Conservation (phyloP, 331 rosid species). For the Ulmus americana region DNA sequence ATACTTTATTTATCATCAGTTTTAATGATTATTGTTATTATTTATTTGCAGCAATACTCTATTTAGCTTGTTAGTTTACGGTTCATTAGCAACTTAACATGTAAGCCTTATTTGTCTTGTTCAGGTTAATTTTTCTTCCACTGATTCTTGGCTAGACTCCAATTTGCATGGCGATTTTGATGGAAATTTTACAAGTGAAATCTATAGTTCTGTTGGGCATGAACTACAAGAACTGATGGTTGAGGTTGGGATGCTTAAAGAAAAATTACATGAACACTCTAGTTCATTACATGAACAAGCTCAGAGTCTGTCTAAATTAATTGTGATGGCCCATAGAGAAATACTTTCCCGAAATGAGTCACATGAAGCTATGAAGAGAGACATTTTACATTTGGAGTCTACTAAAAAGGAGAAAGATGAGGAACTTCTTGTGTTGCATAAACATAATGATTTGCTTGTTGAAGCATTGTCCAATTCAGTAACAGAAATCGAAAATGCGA, state of each 20-base stretch:
- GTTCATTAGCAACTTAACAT: slow-evolving; percentile 12
- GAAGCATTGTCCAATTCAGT: slow-evolving; percentile 57
- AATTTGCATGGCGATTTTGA: slow-evolving; percentile 33
- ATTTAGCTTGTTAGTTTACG: neutral
- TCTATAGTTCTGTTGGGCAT: slow-evolving; percentile 34
- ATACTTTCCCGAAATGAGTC: slow-evolving; percentile 56
- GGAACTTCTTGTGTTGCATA: slow-evolving; percentile 49
- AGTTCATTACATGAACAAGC: slow-evolving; percentile 47
- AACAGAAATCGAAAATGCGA: slow-evolving; percentile 49
- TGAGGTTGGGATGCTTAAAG: slow-evolving; percentile 50
- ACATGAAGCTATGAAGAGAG: slow-evolving; percentile 49
- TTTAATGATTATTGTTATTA: neutral
- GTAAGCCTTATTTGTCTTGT: slow-evolving; percentile 25
- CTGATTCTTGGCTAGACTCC: slow-evolving; percentile 46
- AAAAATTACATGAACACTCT: slow-evolving; percentile 44
- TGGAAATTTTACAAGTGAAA: slow-evolving; percentile 37
- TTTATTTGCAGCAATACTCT: slow-evolving; percentile 5
- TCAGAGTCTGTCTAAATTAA: slow-evolving; percentile 35
- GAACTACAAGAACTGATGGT: slow-evolving; percentile 48
- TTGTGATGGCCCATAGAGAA: slow-evolving; percentile 45
- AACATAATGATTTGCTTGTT: slow-evolving; percentile 45
- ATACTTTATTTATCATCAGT: neutral
- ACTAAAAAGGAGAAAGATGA: slow-evolving; percentile 40
- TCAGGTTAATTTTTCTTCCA: slow-evolving; percentile 30
- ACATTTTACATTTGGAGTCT: slow-evolving; percentile 30